A percentile compares a stretch with the other conserved stretches of the same genome.
These are phyloP conservation scores for Ophiostoma ulmi DNA, from an alignment of 2,329 filamentous ascomycete genomes.

Conservation along the genomic window DNA sequence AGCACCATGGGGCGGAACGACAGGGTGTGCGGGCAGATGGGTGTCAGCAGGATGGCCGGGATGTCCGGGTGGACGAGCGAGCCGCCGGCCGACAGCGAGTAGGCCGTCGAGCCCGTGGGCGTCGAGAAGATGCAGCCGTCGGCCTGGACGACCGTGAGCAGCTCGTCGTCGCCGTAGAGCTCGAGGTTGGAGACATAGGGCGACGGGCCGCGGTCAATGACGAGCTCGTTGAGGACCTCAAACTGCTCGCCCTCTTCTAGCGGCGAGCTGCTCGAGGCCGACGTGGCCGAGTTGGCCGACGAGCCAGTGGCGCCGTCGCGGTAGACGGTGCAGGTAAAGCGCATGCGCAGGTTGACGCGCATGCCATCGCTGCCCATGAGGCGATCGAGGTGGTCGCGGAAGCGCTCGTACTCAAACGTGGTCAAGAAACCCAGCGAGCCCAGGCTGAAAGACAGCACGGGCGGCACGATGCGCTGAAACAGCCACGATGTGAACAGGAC, in stretches of 20 bases:
- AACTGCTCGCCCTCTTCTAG: slow-evolving; percentile 90
- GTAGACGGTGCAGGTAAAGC: slow-evolving; percentile 97
- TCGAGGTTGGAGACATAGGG: slow-evolving; percentile 97
- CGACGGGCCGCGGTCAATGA: slow-evolving; percentile 94
- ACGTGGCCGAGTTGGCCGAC: slow-evolving; percentile 41
- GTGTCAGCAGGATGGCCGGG: slow-evolving; percentile 90
- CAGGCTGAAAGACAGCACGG: slow-evolving; percentile 76
- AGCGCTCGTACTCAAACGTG: slow-evolving; percentile 79
- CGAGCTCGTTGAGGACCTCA: slow-evolving; percentile 95
- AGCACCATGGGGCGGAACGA: slow-evolving; percentile 98
- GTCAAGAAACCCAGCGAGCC: slow-evolving; percentile 85
- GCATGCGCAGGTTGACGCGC: slow-evolving; percentile 96
- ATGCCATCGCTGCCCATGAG: slow-evolving; percentile 94
- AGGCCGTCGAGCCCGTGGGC: slow-evolving; percentile 84
- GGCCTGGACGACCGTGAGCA: slow-evolving; percentile 91
- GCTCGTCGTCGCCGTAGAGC: slow-evolving; percentile 89
- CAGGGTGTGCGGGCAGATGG: slow-evolving; percentile 94
- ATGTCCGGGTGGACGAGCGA: slow-evolving; percentile 96
- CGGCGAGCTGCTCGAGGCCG: slow-evolving; percentile 32
- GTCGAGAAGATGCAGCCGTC: slow-evolving; percentile 98
- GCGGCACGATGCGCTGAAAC: slow-evolving; percentile 84
- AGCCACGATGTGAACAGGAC: slow-evolving; percentile 86
- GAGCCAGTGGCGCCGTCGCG: slow-evolving; percentile 50
- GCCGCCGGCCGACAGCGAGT: slow-evolving; percentile 91
- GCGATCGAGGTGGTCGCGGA: slow-evolving; percentile 78